Evolutionary conservation across 805 yeast species (phyloP).

Genomic region (Cyberlindnera subsufficiens): DNA sequence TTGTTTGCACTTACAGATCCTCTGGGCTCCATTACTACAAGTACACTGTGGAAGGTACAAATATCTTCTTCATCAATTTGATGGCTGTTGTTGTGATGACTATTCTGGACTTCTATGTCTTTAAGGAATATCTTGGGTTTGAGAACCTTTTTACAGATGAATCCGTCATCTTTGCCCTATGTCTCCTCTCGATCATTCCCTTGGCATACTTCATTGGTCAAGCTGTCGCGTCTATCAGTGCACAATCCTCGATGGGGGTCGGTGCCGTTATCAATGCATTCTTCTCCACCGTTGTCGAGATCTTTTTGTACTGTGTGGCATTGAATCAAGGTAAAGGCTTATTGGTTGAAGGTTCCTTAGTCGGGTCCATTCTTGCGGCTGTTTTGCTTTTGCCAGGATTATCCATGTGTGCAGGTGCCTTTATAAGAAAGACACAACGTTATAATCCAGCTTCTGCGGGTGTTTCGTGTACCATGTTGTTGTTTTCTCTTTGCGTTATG

Average conservation of each 20-base stretch:
- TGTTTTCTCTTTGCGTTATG: constrained; percentile 86
- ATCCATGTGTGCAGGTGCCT: constrained; percentile 97
- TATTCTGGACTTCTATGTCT: constrained; percentile 65
- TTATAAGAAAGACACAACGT: constrained; percentile 85
- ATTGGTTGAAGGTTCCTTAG: constrained; percentile 91
- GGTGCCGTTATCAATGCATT: constrained; percentile 98
- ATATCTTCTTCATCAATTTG: constrained; percentile 84
- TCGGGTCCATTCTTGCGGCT: constrained; percentile 91
- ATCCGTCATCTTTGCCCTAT: constrained; percentile 61
- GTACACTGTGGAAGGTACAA: constrained; percentile 94
- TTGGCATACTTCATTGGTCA: constrained; percentile 96
- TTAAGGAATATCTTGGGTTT: constrained; percentile 41
- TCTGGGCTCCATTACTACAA: constrained; percentile 92
- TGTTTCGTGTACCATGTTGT: constrained; percentile 91
- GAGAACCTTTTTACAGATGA: constrained; percentile 42
- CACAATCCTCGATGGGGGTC: constrained; percentile 97
- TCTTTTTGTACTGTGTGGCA: constrained; percentile 89
- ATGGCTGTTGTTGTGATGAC: constrained; percentile 76
- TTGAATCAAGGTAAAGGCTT: constrained; percentile 77
- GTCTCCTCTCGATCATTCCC: constrained; percentile 83
- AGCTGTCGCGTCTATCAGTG: constrained; percentile 98
- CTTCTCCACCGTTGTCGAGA: constrained; percentile 93
- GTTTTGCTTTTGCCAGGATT: constrained; percentile 87
- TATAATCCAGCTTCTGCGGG: constrained; percentile 97
- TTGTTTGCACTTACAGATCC: constrained; percentile 88